These are phyloP conservation scores for Puccinia coronata DNA, from an alignment of 1,284 basidiomycete genomes.

Conservation along the genomic window DNA sequence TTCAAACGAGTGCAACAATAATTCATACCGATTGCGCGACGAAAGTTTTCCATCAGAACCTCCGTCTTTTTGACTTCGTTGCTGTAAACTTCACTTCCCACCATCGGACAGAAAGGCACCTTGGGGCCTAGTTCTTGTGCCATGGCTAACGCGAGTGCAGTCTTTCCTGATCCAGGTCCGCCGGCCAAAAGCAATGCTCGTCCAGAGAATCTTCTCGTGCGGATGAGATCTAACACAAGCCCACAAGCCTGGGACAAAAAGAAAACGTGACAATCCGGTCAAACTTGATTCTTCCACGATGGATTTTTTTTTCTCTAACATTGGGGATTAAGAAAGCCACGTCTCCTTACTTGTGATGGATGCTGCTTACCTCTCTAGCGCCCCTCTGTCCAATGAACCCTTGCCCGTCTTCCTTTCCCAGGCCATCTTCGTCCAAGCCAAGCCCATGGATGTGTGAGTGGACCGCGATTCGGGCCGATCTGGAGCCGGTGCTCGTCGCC, in stretches of 20 bases:
- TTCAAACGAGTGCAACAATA: too few relatives aligned
- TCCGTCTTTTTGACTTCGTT: conserved; percentile 99
- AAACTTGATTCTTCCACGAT: neutral
- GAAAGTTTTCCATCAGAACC: conserved; percentile 91
- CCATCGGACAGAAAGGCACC: conserved; percentile 98
- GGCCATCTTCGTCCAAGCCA: conserved; percentile 81
- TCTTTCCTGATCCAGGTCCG: conserved; percentile 91
- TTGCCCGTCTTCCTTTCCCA: conserved; percentile 71
- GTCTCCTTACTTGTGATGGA: neutral
- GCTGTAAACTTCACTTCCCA: conserved; percentile 94
- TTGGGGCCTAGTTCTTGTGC: conserved; percentile 91
- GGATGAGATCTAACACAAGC: conserved; percentile 84
- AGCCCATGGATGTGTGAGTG: conserved; percentile 96
- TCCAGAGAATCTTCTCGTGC: conserved; percentile 87
- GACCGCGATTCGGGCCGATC: conserved; percentile 69
- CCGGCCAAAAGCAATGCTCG: conserved; percentile 83
- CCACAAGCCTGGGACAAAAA: conserved; percentile 71
- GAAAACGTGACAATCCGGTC: conserved; percentile 49
- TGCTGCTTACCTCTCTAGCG: conserved; percentile 77
- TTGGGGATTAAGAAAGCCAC: neutral
- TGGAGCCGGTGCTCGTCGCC: conserved; percentile 17
- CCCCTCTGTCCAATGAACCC: conserved; percentile 89
- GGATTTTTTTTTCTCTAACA: neutral
- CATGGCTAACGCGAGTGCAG: conserved; percentile 88
- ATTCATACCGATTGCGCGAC: conserved; percentile 93